Evolutionary conservation across 192 early-diverging fungal genomes (phyloP).

Genomic region (Backusella circina): DNA sequence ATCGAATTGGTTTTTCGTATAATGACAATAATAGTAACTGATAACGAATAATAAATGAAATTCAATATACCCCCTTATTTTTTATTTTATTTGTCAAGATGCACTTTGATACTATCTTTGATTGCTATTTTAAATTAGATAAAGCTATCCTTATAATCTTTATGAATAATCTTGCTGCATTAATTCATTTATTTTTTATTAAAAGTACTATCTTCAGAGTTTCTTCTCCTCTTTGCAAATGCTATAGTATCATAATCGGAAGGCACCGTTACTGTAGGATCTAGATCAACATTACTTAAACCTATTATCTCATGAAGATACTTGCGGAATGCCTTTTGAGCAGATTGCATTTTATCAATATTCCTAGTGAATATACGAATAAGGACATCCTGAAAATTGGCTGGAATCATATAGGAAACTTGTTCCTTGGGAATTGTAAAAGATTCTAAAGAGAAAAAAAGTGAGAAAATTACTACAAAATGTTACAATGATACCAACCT

Average conservation of each 20-base stretch:
- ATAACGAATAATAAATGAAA: neutral
- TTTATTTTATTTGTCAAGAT: neutral
- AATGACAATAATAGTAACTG: neutral
- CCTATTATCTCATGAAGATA: slow-evolving; percentile 2
- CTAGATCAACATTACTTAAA: slow-evolving; percentile 1
- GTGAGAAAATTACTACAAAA: neutral
- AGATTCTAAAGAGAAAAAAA: slow-evolving; percentile 26
- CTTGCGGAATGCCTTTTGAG: slow-evolving; percentile 35
- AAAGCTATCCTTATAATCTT: neutral
- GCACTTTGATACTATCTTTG: neutral
- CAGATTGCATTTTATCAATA: slow-evolving; percentile 44
- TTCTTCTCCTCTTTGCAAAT: neutral
- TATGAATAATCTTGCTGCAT: neutral
- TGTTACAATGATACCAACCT: slow-evolving; percentile 7
- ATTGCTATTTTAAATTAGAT: neutral
- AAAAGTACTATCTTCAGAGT: neutral
- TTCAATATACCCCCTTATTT: neutral
- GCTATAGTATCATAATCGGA: slow-evolving; percentile 15
- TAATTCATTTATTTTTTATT: neutral
- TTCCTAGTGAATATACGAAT: slow-evolving; percentile 65
- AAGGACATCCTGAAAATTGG: slow-evolving; percentile 63
- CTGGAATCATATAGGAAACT: slow-evolving; percentile 69
- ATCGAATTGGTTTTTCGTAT: slow-evolving; percentile 22
- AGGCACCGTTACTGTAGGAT: slow-evolving; percentile 17
- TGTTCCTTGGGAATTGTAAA: slow-evolving; percentile 68